Base-by-base conservation (phyloP, 768 basidiomycete species). In the Lactifluus piperatus region DNA sequence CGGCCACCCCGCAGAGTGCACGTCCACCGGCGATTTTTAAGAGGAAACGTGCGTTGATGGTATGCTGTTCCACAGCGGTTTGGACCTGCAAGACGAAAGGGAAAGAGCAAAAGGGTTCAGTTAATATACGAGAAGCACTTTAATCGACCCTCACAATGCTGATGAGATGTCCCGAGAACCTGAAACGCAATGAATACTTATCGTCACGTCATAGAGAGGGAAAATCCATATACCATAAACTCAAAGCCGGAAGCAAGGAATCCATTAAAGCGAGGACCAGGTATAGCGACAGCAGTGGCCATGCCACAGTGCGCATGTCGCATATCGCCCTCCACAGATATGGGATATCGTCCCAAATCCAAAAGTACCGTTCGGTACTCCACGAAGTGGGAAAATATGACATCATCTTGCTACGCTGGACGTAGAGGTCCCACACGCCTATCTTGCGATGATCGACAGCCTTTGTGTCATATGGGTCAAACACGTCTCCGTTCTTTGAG, bases 381-480 rank as follows among this genome's bases (percentile, higher is more conserved):
- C 6, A 77, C 74, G 14, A 82, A 75, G 44, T 78, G 54, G 22
- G 73, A 67, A 30, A 65, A 68, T 36, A 59, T 36, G 24, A 59
- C 22, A 80, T 63, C 44, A 74, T 70, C 34, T 77, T 68, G 27
- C 72, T 69, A 26, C 71, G 73, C 64, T 88, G 80, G 65, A 86
- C 79, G 68, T 89, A 91, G 46, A 88, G 71, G 66, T 89, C 86
- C 88, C 88, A 91, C 37, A 88, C 81, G 49, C 88, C 88, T 32
- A 88, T 55, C 30, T 74, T 76, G 6, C 79, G 81, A 64, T 86
- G 85, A 57, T 81, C 80, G 62, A 89, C 30, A 27, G 32, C 29
- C 20, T 53, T 53, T 18, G 41, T 27, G 4, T 56, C 9, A n/a
- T 10, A 29, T 6, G 56, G 56, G n/a, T 49, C 45, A 8, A 50